Base-by-base conservation (phyloP, 306 rosid genomes). In the Castanospermum australe region DNA sequence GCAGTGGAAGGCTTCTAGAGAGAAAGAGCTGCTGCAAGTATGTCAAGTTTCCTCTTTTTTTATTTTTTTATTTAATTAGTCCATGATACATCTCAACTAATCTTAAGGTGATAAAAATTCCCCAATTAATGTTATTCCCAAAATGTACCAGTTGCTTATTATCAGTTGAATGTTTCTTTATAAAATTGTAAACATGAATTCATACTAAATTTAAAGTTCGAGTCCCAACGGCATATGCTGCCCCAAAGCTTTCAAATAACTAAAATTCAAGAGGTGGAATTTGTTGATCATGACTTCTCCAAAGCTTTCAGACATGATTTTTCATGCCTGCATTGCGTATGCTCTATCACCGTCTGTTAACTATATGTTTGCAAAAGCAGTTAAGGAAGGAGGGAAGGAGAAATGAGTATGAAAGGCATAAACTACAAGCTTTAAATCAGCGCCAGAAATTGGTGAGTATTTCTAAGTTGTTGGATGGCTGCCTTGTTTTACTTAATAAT, bases 1-100 rank as follows among this genome's bases (percentile, higher is more conserved):
- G 82, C 98, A 92, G 73, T 94, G 98, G 98, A 94, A 92, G 89
- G 97, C 97, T 44, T 89, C 94, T 48, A 91, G 98, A 82, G 98
- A 94, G 83, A 94, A 92, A 87, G 98, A 94, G 81, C 79, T 94
- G 55, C 93, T 94, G 48, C 98, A 94, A 89, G 98, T 94, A 84
- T 77, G 85, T 33, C 6, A 22, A 73, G 56, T 52, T 25, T 54
- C 38, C 14, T 65, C 20, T 15, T 66, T 60, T 39, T 68, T 38
- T 52, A 13, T 55, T 2, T 72, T 38, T 21, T 66, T 13, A 13
- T 65, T 47, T 48, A 11, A 15, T 21, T 47, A 30, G 28, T 72
- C 20, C 47, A 5, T n/a, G 22, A 6, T 79, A 76, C 66, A 65
- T 41, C 44, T 67, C 50, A 28, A n/a, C 47, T 41, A 59, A 68